Conservation (phyloP, 2,329 filamentous ascomycete genomes). For the Fusarium sp. region DNA sequence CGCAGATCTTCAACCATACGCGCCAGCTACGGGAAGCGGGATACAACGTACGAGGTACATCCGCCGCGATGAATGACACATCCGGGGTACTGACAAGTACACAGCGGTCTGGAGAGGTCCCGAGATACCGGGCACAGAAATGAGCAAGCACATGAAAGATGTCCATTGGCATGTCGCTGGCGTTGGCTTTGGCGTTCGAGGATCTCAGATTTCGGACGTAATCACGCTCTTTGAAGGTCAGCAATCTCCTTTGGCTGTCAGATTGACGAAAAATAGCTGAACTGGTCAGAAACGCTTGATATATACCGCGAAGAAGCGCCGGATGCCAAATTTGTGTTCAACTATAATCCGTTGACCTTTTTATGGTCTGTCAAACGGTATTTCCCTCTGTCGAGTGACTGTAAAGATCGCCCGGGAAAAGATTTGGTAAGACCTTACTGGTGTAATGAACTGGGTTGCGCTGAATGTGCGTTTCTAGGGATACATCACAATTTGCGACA, state of each 20-base stretch:
- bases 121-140: background rate
- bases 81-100: background rate
- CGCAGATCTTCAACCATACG: constrained; percentile 18
- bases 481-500: background rate
- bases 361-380: constrained; percentile 13
- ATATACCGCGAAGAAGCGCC: constrained; percentile 8
- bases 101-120: constrained; percentile 11
- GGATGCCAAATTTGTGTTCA: background rate
- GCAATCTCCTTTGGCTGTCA: rapidly evolving
- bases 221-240: constrained; percentile 6
- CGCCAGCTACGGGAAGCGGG: background rate
- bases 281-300: background rate
- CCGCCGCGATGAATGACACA: no score
- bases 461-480: background rate
- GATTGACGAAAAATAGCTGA: rapidly evolving
- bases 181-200: constrained; percentile 5
- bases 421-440: background rate
- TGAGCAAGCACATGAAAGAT: background rate
- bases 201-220: background rate
- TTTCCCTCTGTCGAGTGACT: background rate
- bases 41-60: background rate
- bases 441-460: background rate
- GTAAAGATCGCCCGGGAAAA: background rate
- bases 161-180: constrained; percentile 1
- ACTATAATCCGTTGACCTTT: constrained; percentile 10